A percentile compares a stretch with the other conserved stretches of the same genome.
phyloP scores from a whole-genome alignment of 495 filamentous ascomycete species.

The Aspergillus asperescens region DNA sequence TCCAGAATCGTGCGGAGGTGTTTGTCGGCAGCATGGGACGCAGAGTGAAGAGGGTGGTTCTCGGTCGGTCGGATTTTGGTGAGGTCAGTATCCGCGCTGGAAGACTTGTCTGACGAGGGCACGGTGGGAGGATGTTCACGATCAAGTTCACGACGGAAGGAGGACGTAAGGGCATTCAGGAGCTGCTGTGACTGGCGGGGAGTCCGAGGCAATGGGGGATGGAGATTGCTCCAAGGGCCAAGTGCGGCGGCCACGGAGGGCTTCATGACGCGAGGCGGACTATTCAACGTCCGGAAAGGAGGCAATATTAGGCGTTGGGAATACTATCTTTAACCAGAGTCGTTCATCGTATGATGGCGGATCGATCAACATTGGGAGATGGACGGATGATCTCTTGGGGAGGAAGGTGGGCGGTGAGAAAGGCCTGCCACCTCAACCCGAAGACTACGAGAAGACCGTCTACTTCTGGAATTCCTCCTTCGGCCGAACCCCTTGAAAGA shows the following conservation, averaged over 20 bases:
- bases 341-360: not conserved
- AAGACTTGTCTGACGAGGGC: slow-evolving; percentile 18
- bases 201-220: slow-evolving; percentile 63
- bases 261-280: slow-evolving; percentile 34
- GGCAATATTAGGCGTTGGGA: not conserved
- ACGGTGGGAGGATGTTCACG: slow-evolving; percentile 50
- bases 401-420: slow-evolving; percentile 16
- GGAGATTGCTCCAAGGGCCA: slow-evolving; percentile 55
- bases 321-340: not conserved
- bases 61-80: not conserved
- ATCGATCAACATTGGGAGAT: not conserved
- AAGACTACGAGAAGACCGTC: not conserved
- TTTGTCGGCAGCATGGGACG: slow-evolving; percentile 40
- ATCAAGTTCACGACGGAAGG: slow-evolving; percentile 73
- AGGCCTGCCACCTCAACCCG: slow-evolving; percentile 8
- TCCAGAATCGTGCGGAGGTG: slow-evolving; percentile 63
- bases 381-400: not conserved
- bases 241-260: slow-evolving; percentile 34
- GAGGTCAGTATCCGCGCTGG: slow-evolving; percentile 11
- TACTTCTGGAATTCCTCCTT: not conserved
- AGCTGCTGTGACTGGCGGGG: slow-evolving; percentile 61
- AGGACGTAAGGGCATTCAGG: slow-evolving; percentile 62
- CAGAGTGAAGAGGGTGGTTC: slow-evolving; percentile 24
- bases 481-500: slow-evolving; percentile 7
- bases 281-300: not conserved